Base-by-base conservation (phyloP, 1,284 basidiomycete genomes). In the Sphagnurus paluster region DNA sequence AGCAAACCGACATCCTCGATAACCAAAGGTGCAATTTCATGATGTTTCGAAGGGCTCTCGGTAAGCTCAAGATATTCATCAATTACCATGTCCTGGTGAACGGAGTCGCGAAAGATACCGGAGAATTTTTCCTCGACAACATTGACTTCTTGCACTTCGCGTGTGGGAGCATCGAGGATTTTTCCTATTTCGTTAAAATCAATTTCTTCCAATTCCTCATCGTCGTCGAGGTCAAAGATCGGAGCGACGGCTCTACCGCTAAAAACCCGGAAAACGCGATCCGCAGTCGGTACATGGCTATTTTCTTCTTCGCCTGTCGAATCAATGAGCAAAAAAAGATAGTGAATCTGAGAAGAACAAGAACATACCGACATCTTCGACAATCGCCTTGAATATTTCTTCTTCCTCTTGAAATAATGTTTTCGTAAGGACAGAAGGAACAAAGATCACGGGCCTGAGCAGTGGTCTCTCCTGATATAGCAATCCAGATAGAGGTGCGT, bases 201-300 rank as follows among this genome's bases (percentile, higher is more conserved):
- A 13, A 86, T 71, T 59, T 84, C 84, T 61, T 80, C 76, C 3
- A 86, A 59, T 9, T 63, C 65, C 6, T 61, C 64, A 8, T 67
- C 67, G 4, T 61, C 59, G 14, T 67, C 68, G 1, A 60, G 61
- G 3, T 55, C 58, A 16, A 61, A 55, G 25, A 64, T 56, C 21
- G 56, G 59, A 25, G 59, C 58, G 10, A 56, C 41, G 48, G 55
- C 45, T 5, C 49, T 53, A 9, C 65, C 71, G 43, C 73, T 75
- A 66, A 88, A 87, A 1, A 88, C 71, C 1, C 70, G 76, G 24
- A 75, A 63, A 14, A 88, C 76, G 6, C 69, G 71, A 14, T 83
- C 76, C 0, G 85, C 84, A 2, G 85, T 88, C 3, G 86, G 84
- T 6, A 79, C 69, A 65, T 80, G 77, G 42, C 74, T 78, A 35